Evolutionary conservation across 495 filamentous ascomycete species (phyloP).

Genomic region (Trichoderma reesei): DNA sequence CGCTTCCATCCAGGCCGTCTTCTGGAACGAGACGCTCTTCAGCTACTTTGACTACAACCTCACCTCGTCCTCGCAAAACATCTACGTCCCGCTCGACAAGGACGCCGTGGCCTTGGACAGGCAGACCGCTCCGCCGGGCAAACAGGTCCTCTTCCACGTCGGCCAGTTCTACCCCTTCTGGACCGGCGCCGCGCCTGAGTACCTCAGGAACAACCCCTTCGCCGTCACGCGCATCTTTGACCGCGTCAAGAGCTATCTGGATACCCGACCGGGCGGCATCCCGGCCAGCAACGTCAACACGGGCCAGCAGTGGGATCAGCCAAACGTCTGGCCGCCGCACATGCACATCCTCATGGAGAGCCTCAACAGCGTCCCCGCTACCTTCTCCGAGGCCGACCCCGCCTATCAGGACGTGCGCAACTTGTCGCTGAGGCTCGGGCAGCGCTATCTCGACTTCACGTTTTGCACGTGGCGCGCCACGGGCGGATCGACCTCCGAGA

Average conservation of each 20-base stretch:
- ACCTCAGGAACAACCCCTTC: constrained; percentile 35
- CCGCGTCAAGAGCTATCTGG: constrained; percentile 27
- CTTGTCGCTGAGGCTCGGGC: constrained; percentile 31
- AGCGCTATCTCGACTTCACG: constrained; percentile 41
- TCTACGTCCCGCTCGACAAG: constrained; percentile 29
- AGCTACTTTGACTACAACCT: constrained; percentile 46
- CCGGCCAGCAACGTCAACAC: constrained; percentile 35
- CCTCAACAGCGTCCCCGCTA: constrained; percentile 35
- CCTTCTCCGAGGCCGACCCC: constrained; percentile 35
- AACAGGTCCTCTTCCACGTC: constrained; percentile 32
- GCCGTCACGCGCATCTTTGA: constrained; percentile 31
- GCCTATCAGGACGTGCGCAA: constrained; percentile 30
- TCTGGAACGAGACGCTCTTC: constrained; percentile 38
- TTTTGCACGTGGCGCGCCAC: constrained; percentile 44
- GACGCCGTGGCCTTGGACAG: constrained; percentile 25
- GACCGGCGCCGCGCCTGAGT: constrained; percentile 36
- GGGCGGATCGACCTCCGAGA: constrained; percentile 33
- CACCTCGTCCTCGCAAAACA: constrained; percentile 29
- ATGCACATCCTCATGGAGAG: constrained; percentile 39
- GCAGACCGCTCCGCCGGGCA: constrained; percentile 25
- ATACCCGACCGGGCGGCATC: constrained; percentile 30
- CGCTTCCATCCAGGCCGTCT: constrained; percentile 34
- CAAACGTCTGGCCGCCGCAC: constrained; percentile 42
- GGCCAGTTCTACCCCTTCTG: constrained; percentile 43
- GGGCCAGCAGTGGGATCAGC: constrained; percentile 44